Conservation (phyloP, 257 asterid species). For the Verbascum thapsus region DNA sequence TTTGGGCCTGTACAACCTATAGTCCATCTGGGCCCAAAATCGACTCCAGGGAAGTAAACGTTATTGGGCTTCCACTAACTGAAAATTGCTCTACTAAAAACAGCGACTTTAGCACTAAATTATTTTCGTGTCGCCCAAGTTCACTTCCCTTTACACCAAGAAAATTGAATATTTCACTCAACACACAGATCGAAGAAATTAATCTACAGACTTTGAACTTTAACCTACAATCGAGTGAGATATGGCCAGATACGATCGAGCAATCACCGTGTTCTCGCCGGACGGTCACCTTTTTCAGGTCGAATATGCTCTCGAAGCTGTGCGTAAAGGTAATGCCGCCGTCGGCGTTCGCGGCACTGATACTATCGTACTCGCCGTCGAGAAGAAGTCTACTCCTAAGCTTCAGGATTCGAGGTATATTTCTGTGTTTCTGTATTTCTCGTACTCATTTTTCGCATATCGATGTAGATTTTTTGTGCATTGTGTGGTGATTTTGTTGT, state of each 20-base stretch:
- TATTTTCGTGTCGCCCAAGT: slow-evolving; percentile 41
- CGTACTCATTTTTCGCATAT: slow-evolving; percentile 23
- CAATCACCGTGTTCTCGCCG: slow-evolving; percentile 94
- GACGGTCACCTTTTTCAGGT: slow-evolving; percentile 97
- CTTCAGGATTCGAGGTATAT: slow-evolving; percentile 86
- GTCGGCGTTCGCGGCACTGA: slow-evolving; percentile 95
- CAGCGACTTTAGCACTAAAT: slow-evolving; percentile 8
- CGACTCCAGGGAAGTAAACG: slow-evolving; percentile 26
- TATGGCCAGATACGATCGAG: slow-evolving; percentile 95
- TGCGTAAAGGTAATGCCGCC: slow-evolving; percentile 94
- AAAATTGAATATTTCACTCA: neutral
- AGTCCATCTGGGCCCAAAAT: slow-evolving; percentile 27
- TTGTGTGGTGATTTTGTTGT: slow-evolving; percentile 16
- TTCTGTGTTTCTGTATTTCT: neutral
- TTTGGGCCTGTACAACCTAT: slow-evolving; percentile 38
- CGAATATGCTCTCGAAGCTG: slow-evolving; percentile 97
- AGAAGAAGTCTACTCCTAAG: slow-evolving; percentile 93
- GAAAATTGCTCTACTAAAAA: neutral
- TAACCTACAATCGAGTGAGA: slow-evolving; percentile 13
- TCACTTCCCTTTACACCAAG: slow-evolving; percentile 2
- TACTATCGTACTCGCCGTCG: slow-evolving; percentile 88
- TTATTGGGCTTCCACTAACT: slow-evolving; percentile 21
- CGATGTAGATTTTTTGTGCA: slow-evolving; percentile 4
- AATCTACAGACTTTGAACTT: too few relatives aligned
- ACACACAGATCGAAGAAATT: slow-evolving; percentile 20